Evolutionary conservation across 306 rosid species (phyloP).

Genomic region (Styphnolobium japonicum): DNA sequence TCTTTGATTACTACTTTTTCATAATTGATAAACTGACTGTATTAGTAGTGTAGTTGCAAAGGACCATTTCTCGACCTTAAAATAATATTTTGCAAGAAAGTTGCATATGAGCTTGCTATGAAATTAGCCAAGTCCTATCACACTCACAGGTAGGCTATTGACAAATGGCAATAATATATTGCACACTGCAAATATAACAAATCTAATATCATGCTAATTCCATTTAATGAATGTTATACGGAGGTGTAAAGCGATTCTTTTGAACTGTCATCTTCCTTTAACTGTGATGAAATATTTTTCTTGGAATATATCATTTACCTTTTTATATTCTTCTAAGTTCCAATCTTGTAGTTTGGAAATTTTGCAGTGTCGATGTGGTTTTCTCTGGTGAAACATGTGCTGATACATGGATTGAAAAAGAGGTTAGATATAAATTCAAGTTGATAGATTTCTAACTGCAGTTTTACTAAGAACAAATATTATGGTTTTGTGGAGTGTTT

Average conservation of each 20-base stretch:
- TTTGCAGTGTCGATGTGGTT: slow-evolving; percentile 77
- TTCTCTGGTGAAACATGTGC: slow-evolving; percentile 80
- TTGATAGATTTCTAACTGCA: slow-evolving; percentile 15
- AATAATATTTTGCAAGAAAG: not conserved
- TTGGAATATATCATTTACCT: not conserved
- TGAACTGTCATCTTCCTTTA: not conserved
- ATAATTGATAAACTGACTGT: not conserved
- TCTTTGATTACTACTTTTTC: not conserved
- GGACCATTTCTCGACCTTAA: not conserved
- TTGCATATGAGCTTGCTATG: not conserved
- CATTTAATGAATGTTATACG: not conserved
- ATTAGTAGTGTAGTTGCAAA: not conserved
- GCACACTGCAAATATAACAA: not conserved
- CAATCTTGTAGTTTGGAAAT: slow-evolving; percentile 22
- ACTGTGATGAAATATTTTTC: not conserved
- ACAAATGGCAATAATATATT: too few species aligned
- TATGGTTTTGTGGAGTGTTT: not conserved
- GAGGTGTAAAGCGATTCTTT: not conserved
- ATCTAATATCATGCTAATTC: not conserved
- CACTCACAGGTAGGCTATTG: not conserved
- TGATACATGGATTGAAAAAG: slow-evolving; percentile 94
- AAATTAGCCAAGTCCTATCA: not conserved
- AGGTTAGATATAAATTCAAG: slow-evolving; percentile 55
- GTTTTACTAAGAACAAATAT: not conserved
- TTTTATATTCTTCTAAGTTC: slow-evolving; percentile 12